These are phyloP conservation scores for Arachis hypogaea DNA, from an alignment of 306 rosid species.

Conservation along the genomic window DNA sequence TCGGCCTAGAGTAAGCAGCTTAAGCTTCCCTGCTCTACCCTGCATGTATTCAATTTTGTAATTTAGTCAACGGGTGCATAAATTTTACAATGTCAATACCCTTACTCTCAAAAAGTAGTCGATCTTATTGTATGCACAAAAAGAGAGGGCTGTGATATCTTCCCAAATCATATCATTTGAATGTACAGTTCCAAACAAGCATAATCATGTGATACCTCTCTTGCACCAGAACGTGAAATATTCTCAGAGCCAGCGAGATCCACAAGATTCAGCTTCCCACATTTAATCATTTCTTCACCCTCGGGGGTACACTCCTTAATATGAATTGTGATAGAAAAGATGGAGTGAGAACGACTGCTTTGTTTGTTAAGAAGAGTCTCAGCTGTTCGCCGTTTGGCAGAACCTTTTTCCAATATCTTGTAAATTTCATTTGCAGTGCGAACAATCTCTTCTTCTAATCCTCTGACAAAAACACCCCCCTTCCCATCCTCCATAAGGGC, in stretches of 20 bases:
- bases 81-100: not conserved
- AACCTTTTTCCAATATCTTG: conserved; percentile 96
- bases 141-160: conserved; percentile 11
- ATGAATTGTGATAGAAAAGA: conserved; percentile 98
- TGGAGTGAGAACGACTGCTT: conserved; percentile 99
- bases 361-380: conserved; percentile 99
- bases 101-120: not conserved
- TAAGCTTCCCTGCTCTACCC: conserved; percentile 99
- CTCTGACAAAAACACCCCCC: conserved; percentile 98
- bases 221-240: conserved; percentile 99
- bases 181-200: conserved; percentile 10
- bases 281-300: conserved; percentile 99
- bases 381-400: conserved; percentile 97
- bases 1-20: conserved; percentile 98
- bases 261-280: conserved; percentile 97
- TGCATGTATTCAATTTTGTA: conserved; percentile 46
- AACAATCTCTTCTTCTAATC: conserved; percentile 99
- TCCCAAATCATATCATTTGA: not conserved
- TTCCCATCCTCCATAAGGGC: conserved; percentile 99
- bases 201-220: conserved; percentile 69
- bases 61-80: not conserved
- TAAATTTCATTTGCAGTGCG: conserved; percentile 97
- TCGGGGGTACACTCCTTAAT: conserved; percentile 98
- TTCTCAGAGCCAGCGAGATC: conserved; percentile 99
- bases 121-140: conserved; percentile 6